Evolutionary conservation across 495 filamentous ascomycete genomes (phyloP).

Genomic region (Penicillium robsamsonii): DNA sequence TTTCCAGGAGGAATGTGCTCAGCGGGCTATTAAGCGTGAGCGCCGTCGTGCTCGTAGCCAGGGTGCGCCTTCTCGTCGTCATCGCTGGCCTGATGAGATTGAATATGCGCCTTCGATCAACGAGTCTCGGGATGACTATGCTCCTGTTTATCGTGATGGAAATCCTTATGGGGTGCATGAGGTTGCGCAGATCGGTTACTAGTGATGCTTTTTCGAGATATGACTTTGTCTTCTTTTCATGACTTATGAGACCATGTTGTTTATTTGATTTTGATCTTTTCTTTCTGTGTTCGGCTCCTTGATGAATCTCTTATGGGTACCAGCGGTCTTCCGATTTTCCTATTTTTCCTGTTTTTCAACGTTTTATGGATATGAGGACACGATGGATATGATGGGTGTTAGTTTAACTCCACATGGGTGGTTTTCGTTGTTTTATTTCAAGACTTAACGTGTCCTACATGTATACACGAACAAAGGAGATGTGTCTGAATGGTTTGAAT

Average conservation of each 20-base stretch:
- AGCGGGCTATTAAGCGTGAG: constrained; percentile 38
- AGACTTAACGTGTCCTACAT: background rate
- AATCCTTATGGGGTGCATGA: constrained; percentile 16
- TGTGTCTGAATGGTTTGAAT: background rate
- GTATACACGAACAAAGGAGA: background rate
- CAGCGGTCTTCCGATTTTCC: background rate
- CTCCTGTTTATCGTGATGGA: constrained; percentile 16
- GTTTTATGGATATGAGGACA: background rate
- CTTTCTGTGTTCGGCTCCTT: background rate
- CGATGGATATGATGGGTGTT: background rate
- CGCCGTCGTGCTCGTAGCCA: constrained; percentile 20
- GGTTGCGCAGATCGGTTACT: constrained; percentile 14
- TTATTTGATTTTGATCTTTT: background rate
- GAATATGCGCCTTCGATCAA: constrained; percentile 13
- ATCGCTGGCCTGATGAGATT: constrained; percentile 32
- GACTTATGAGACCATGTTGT: constrained; percentile 10
- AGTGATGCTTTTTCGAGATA: constrained; percentile 1
- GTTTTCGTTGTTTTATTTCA: background rate
- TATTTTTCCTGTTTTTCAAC: background rate
- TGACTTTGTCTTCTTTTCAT: constrained; percentile 1
- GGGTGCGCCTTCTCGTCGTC: constrained; percentile 5
- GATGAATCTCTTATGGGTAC: background rate
- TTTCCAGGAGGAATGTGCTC: constrained; percentile 49
- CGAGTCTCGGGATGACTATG: background rate
- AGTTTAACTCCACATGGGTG: background rate